Base-by-base conservation (phyloP, 2,329 filamentous ascomycete genomes). In the Aspergillus sojae region DNA sequence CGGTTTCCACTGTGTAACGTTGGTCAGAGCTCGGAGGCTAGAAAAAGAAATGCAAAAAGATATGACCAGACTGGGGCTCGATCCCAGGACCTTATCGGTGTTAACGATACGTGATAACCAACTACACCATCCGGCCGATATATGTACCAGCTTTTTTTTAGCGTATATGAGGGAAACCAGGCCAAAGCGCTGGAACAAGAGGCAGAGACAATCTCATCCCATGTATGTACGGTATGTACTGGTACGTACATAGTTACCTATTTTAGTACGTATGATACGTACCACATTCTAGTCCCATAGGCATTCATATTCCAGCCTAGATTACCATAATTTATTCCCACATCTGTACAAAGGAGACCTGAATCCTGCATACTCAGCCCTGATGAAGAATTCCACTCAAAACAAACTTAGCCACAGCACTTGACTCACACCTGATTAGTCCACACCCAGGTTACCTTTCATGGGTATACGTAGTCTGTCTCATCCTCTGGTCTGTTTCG, bases 21-120 rank as follows among this genome's bases (percentile, higher is more conserved):
- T 26, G 23, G 30, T 36, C 30, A 36, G 32, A 54, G 52, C 52
- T 36, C 32, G 6, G 10, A 23, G 32, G n/a, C 19, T 16, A 36
- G 12, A 36, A 23, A 55, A 21, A 6, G 23, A 39, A 39, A 26
- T 21, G 28, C 21, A 55, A 55, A 55, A 55, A 26, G 0, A 14
- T 26, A 39, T 55, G 52, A 55, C 52, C 52, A 55, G 52, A 55
- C 52, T 55, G 52, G 52, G 52, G 52, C 52, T 55, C 52, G 52
- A 55, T 55, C 52, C 52, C 52, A 55, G 52, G 52, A 55, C 52
- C 52, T 55, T 55, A 55, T 55, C 28, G 28, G 52, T 55, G 52
- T 55, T 55, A 55, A 55, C 28, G 28, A 55, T 55, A 55, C 52
- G 52, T 55, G 52, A 55, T 55, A 55, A 55, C 52, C 52, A 55